A percentile compares a stretch with the other conserved stretches of the same genome.
phyloP scores from a whole-genome alignment of 2,329 filamentous ascomycete species.

The Ustulina deusta region DNA sequence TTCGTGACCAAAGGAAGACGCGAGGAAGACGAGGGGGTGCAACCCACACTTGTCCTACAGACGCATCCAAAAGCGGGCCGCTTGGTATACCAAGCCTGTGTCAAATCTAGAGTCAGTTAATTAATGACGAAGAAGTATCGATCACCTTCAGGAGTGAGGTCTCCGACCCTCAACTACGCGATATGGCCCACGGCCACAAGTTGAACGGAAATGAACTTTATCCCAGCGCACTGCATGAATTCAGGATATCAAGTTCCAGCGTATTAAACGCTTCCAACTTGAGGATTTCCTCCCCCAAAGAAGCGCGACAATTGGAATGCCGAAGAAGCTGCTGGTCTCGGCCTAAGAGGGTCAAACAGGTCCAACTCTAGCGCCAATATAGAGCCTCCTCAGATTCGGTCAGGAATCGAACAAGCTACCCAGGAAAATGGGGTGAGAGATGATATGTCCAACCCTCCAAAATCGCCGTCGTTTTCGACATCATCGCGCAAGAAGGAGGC shows the following conservation, averaged over 20 bases:
- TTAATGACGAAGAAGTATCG: constrained; percentile 26
- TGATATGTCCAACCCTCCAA: background rate
- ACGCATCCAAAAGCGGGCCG: background rate
- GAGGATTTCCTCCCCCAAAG: constrained; percentile 32
- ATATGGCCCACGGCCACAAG: constrained; percentile 48
- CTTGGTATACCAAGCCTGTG: constrained; percentile 2
- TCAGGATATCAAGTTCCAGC: constrained; percentile 45
- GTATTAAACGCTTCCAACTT: constrained; percentile 40
- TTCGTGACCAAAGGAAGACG: constrained; percentile 29
- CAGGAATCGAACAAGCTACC: background rate
- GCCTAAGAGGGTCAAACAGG: background rate
- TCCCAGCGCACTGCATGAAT: constrained; percentile 46
- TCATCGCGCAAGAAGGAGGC: constrained; percentile 31
- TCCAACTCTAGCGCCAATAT: background rate
- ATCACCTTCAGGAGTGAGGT: constrained; percentile 46
- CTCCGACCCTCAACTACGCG: constrained; percentile 18
- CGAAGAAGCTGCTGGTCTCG: background rate
- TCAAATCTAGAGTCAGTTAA: constrained; percentile 24
- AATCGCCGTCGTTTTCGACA: constrained; percentile 8
- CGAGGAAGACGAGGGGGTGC: constrained; percentile 25
- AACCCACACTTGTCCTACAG: background rate
- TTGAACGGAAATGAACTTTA: constrained; percentile 50
- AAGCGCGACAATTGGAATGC: background rate
- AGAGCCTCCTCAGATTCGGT: background rate
- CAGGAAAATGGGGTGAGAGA: background rate